phyloP scores from a whole-genome alignment of 1,284 basidiomycete genomes.

The Fomitopsis palustris region DNA sequence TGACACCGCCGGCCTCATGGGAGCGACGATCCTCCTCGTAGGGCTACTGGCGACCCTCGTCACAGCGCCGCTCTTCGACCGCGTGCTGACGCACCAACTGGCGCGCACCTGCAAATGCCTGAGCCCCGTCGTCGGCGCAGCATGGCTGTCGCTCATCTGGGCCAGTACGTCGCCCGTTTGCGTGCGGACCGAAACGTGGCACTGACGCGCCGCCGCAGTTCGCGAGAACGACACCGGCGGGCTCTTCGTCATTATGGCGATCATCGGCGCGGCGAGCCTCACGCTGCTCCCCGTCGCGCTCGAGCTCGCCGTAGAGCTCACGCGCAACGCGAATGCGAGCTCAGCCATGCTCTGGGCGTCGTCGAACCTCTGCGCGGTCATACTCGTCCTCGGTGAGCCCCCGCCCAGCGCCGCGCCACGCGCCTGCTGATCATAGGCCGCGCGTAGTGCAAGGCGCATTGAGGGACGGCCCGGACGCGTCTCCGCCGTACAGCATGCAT shows the following conservation, averaged over 20 bases:
- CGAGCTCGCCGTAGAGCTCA: slow-evolving; percentile 74
- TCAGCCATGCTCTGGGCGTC: slow-evolving; percentile 71
- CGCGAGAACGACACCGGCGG: slow-evolving; percentile 53
- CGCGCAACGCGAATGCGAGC: slow-evolving; percentile 72
- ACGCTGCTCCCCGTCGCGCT: slow-evolving; percentile 70
- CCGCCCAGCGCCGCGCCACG: neutral
- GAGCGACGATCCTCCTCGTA: slow-evolving; percentile 61
- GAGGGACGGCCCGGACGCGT: slow-evolving; percentile 51
- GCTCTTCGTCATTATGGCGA: slow-evolving; percentile 60
- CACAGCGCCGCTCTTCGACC: slow-evolving; percentile 72
- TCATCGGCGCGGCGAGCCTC: slow-evolving; percentile 63
- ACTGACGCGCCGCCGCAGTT: slow-evolving; percentile 33
- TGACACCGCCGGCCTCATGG: slow-evolving; percentile 61
- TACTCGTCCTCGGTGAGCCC: slow-evolving; percentile 61
- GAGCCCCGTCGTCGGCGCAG: slow-evolving; percentile 53
- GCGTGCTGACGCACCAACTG: slow-evolving; percentile 69
- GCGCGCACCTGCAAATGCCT: slow-evolving; percentile 56
- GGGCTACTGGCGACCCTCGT: slow-evolving; percentile 65
- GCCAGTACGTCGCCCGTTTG: slow-evolving; percentile 46
- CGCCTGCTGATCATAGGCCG: too few species aligned
- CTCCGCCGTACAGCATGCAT: slow-evolving; percentile 70
- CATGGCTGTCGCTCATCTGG: slow-evolving; percentile 76
- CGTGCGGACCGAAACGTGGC: neutral
- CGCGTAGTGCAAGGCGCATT: slow-evolving; percentile 57
- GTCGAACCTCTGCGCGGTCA: slow-evolving; percentile 61